These are phyloP conservation scores for Phytophthora pinifolia DNA, from an alignment of 352 stramenopile genomes.

Conservation along the genomic window DNA sequence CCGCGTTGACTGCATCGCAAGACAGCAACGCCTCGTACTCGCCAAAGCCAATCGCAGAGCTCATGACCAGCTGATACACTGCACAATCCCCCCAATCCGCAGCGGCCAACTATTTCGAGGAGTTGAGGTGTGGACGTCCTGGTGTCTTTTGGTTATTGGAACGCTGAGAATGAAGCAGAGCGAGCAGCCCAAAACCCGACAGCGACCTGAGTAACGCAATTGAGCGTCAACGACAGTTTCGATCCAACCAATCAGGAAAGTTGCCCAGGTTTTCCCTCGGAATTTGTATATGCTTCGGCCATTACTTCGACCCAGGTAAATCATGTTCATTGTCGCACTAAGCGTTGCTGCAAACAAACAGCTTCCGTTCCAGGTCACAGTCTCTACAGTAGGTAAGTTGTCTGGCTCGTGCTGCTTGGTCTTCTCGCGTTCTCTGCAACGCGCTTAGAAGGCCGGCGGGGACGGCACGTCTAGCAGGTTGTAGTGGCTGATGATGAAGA, in stretches of 20 bases:
- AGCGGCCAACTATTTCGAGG: constrained; percentile 6
- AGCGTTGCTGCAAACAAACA: too few species aligned
- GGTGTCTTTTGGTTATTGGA: constrained; percentile 2
- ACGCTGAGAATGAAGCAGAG: constrained; percentile 13
- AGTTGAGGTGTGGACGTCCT: constrained; percentile 6
- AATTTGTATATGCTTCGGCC: too few species aligned
- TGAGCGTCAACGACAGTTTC: too few species aligned
- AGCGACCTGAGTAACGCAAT: background rate
- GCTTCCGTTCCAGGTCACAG: too few species aligned
- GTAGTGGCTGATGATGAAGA: constrained; percentile 33
- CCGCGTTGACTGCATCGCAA: constrained; percentile 10
- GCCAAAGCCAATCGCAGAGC: constrained; percentile 19
- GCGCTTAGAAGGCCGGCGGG: background rate
- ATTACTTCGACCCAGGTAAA: too few species aligned
- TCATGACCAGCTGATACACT: constrained; percentile 16
- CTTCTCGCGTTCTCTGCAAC: too few species aligned
- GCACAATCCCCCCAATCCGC: constrained; percentile 1
- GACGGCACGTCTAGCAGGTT: constrained; percentile 22
- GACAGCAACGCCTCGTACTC: constrained; percentile 39
- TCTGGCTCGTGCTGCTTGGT: too few species aligned
- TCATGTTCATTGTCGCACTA: too few species aligned
- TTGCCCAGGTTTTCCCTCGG: too few species aligned
- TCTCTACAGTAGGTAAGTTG: too few species aligned
- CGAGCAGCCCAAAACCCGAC: background rate
- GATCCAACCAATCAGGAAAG: too few species aligned